A percentile compares a stretch with the other conserved stretches of the same genome.
Evolutionary conservation across 164 flowering plant genomes (phyloP).

Genomic region (Pachysandra terminalis): DNA sequence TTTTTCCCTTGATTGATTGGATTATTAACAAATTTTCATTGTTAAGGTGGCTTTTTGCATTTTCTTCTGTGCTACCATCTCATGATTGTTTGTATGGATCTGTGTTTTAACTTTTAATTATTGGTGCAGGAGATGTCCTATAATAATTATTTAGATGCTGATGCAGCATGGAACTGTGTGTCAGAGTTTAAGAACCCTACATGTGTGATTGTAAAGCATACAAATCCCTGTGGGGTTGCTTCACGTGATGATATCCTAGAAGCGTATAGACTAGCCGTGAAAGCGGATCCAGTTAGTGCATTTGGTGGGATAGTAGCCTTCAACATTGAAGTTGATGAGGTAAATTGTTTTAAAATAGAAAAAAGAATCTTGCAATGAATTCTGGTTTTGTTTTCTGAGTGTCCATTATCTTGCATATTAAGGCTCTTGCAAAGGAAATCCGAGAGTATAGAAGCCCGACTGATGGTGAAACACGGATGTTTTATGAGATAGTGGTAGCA

Average conservation of each 20-base stretch:
- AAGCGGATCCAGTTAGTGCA: constrained; percentile 97
- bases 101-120: not conserved
- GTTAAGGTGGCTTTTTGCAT: not conserved
- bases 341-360: constrained; percentile 16
- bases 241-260: constrained; percentile 83
- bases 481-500: constrained; percentile 97
- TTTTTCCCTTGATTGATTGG: too few species aligned
- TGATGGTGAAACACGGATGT: constrained; percentile 97
- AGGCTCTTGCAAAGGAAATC: constrained; percentile 89
- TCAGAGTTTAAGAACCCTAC: constrained; percentile 88
- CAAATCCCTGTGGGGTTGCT: constrained; percentile 99
- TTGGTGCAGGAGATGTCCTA: constrained; percentile 95
- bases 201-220: constrained; percentile 95
- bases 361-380: not conserved
- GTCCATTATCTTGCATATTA: constrained; percentile 11
- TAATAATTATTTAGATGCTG: constrained; percentile 95
- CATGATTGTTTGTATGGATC: not conserved
- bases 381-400: not conserved
- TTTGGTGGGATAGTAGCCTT: constrained; percentile 99
- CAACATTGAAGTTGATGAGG: constrained; percentile 96
- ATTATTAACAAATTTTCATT: too few species aligned
- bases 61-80: not conserved
- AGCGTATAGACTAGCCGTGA: constrained; percentile 91
- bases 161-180: constrained; percentile 99
- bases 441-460: constrained; percentile 97